These are phyloP conservation scores for Fusarium coicis DNA, from an alignment of 2,329 filamentous ascomycete species.

Conservation along the genomic window DNA sequence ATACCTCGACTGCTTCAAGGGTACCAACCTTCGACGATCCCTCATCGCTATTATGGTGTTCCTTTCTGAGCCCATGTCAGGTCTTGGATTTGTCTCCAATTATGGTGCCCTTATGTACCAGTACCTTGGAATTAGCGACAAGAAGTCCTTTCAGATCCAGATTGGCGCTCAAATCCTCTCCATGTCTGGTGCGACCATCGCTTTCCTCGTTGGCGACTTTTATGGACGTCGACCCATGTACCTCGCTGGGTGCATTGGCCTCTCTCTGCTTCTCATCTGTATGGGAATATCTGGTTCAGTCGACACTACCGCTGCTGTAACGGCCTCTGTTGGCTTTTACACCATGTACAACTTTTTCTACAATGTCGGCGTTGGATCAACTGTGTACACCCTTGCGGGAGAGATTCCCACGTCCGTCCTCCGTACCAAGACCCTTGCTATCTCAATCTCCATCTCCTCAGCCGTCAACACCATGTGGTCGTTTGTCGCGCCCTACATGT, in stretches of 20 bases:
- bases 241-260: conserved; percentile 37
- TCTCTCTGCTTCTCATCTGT: conserved; percentile 40
- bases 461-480: conserved; percentile 55
- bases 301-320: conserved; percentile 36
- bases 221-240: conserved; percentile 47
- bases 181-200: conserved; percentile 44
- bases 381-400: conserved; percentile 55
- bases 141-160: conserved; percentile 44
- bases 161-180: conserved; percentile 47
- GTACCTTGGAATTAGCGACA: conserved; percentile 42
- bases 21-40: conserved; percentile 55
- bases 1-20: conserved; percentile 58
- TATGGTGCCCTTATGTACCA: conserved; percentile 53
- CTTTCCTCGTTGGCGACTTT: conserved; percentile 42
- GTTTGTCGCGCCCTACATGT: conserved; percentile 60
- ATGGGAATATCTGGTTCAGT: conserved; percentile 45
- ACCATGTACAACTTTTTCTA: conserved; percentile 55
- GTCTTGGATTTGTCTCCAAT: conserved; percentile 56
- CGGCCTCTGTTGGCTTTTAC: conserved; percentile 49
- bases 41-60: conserved; percentile 56
- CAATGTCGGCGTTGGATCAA: conserved; percentile 54
- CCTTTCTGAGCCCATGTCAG: conserved; percentile 57
- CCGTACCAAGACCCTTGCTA: conserved; percentile 56
- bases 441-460: conserved; percentile 56
- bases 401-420: conserved; percentile 58